These are phyloP conservation scores for Neurospora sp. DNA, from an alignment of 495 filamentous ascomycete genomes.

Conservation along the genomic window DNA sequence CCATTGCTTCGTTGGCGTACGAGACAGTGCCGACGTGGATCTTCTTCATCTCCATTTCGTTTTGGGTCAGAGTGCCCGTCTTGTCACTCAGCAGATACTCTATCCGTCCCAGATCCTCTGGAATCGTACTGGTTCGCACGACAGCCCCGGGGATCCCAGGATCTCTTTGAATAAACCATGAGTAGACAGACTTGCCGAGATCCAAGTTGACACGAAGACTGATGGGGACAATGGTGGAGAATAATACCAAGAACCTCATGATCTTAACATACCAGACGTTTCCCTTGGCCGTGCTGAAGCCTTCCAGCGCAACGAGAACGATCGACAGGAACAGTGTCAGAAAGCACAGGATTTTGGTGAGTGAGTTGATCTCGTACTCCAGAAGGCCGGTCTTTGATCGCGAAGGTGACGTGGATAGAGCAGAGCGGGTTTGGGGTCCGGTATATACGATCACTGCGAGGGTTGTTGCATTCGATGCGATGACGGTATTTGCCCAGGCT, in stretches of 20 bases:
- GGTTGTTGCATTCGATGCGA: conserved; percentile 82
- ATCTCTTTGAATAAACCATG: conserved; percentile 89
- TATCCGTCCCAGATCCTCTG: conserved; percentile 89
- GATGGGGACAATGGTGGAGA: conserved; percentile 97
- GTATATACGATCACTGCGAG: conserved; percentile 89
- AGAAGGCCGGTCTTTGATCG: conserved; percentile 87
- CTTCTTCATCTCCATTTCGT: conserved; percentile 98
- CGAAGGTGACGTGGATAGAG: conserved; percentile 82
- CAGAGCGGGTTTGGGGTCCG: conserved; percentile 86
- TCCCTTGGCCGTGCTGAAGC: conserved; percentile 55
- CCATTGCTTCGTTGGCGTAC: conserved; percentile 97
- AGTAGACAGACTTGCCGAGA: conserved; percentile 93
- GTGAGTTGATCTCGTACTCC: conserved; percentile 92
- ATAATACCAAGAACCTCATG: conserved; percentile 93
- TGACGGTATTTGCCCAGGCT: conserved; percentile 95
- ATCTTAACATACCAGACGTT: conserved; percentile 87
- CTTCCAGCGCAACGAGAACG: conserved; percentile 78
- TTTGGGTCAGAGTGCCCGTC: conserved; percentile 93
- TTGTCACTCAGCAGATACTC: conserved; percentile 97
- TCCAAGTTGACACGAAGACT: conserved; percentile 93
- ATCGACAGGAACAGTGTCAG: conserved; percentile 81
- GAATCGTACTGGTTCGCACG: conserved; percentile 93
- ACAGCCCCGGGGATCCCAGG: conserved; percentile 82
- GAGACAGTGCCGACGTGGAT: conserved; percentile 97
- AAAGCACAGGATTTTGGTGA: conserved; percentile 94